Evolutionary conservation across 164 flowering plant genomes (phyloP).

Genomic region (Stephania cephalantha): DNA sequence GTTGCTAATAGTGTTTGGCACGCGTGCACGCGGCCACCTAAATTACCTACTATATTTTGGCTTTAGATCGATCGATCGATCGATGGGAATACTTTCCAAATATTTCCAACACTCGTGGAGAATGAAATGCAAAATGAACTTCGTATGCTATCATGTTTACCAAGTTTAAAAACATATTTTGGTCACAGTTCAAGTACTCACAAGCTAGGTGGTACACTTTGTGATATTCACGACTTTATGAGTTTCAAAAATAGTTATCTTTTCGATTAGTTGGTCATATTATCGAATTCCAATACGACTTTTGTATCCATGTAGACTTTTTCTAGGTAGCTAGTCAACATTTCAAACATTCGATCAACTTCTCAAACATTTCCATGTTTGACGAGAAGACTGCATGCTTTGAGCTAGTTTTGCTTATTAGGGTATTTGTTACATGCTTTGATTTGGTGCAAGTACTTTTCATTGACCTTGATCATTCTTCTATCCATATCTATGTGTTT

Average conservation of each 20-base stretch:
- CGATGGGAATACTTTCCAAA: neutral
- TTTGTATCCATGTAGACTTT: neutral
- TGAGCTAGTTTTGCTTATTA: neutral
- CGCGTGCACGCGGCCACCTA: too few relatives aligned
- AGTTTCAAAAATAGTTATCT: neutral
- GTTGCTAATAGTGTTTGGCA: too few relatives aligned
- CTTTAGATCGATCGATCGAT: too few relatives aligned
- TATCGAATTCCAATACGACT: slow-evolving; percentile 1
- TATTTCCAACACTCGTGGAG: neutral
- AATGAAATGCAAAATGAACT: neutral
- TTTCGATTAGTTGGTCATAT: neutral
- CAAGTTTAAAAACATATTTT: too few relatives aligned
- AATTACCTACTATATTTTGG: too few relatives aligned
- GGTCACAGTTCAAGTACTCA: too few relatives aligned
- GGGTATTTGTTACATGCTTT: neutral
- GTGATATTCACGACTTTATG: neutral
- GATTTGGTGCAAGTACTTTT: neutral
- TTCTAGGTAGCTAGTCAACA: neutral
- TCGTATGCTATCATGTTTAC: too few relatives aligned
- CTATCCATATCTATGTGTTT: too few relatives aligned
- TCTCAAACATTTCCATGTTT: neutral
- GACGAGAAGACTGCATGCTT: neutral
- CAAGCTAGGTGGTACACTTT: neutral
- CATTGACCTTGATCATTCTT: neutral
- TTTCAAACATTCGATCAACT: neutral